A percentile compares a stretch with the other conserved stretches of the same genome.
These are phyloP conservation scores for Suhomyces chickasaworum DNA, from an alignment of 1,139 yeast species.

Conservation along the genomic window DNA sequence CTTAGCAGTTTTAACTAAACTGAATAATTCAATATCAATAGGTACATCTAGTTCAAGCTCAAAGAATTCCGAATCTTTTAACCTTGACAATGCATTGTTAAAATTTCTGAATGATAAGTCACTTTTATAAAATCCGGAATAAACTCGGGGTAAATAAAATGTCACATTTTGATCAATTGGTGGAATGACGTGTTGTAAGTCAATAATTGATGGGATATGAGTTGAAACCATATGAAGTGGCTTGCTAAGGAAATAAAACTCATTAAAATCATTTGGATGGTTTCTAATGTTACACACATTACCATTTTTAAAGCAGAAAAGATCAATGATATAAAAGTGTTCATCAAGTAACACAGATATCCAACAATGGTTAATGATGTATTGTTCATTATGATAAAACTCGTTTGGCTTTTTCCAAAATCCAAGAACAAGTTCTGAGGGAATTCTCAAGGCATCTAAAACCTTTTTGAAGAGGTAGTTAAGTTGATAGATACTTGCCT, in stretches of 20 bases:
- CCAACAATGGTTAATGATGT: conserved; percentile 86
- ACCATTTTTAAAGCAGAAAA: conserved; percentile 39
- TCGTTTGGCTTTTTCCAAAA: conserved; percentile 79
- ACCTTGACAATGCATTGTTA: conserved; percentile 73
- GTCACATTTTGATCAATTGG: conserved; percentile 80
- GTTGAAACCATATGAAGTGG: conserved; percentile 79
- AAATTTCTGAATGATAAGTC: conserved; percentile 62
- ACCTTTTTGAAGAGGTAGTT: conserved; percentile 76
- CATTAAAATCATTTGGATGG: conserved; percentile 34
- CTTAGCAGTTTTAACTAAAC: conserved; percentile 55
- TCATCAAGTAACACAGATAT: conserved; percentile 72
- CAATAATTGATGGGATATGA: conserved; percentile 78
- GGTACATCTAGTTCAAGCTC: conserved; percentile 80
- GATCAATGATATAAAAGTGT: conserved; percentile 78
- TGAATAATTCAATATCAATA: conserved; percentile 62
- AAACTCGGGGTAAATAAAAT: conserved; percentile 77
- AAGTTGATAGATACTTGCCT: conserved; percentile 67
- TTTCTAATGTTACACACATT: conserved; percentile 38
- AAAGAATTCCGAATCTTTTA: conserved; percentile 73
- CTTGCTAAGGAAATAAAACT: conserved; percentile 73
- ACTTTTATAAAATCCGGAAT: conserved; percentile 73
- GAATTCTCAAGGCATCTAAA: conserved; percentile 69
- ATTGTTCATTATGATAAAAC: conserved; percentile 51
- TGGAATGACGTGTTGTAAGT: conserved; percentile 83
- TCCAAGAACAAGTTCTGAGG: conserved; percentile 78